Percentiles rank a stretch among this genome's conserved stretches.
These are phyloP conservation scores for Ceratocystiopsis minuta DNA, from an alignment of 2,329 filamentous ascomycete genomes.

Conservation along the genomic window DNA sequence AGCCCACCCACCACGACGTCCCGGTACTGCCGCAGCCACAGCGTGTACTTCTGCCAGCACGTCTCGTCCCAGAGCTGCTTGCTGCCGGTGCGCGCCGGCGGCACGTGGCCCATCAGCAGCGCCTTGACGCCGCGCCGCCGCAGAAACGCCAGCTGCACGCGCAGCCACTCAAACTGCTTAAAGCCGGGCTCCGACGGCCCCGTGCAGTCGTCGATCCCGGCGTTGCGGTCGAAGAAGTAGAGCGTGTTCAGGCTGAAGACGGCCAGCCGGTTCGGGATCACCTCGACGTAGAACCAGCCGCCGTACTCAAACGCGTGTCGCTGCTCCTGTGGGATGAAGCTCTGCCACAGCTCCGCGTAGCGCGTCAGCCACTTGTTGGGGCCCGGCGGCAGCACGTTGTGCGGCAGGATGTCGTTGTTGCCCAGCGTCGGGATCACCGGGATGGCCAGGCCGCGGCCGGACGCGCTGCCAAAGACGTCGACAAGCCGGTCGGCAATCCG, in stretches of 20 bases:
- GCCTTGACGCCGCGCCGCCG: conserved; percentile 79
- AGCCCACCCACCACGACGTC: conserved; percentile 67
- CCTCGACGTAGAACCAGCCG: conserved; percentile 89
- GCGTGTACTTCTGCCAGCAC: conserved; percentile 93
- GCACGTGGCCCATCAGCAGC: conserved; percentile 85
- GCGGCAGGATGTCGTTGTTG: conserved; percentile 94
- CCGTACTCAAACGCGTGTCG: conserved; percentile 80
- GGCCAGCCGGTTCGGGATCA: conserved; percentile 67
- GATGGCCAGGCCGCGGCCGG: conserved; percentile 42
- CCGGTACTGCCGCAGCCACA: conserved; percentile 80
- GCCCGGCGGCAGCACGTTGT: conserved; percentile 77
- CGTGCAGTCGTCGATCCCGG: conserved; percentile 79
- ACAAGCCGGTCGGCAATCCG: conserved; percentile 59
- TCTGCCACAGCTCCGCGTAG: conserved; percentile 63
- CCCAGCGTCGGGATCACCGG: conserved; percentile 82
- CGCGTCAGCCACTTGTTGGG: conserved; percentile 72
- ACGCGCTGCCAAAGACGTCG: conserved; percentile 47
- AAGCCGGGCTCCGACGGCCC: conserved; percentile 68
- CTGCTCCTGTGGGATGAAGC: conserved; percentile 84
- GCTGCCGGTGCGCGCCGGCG: conserved; percentile 66
- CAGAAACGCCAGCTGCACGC: conserved; percentile 69
- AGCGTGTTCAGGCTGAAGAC: conserved; percentile 92
- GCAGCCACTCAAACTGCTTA: conserved; percentile 90
- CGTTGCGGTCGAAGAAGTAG: conserved; percentile 89
- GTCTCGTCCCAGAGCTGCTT: conserved; percentile 91